Evolutionary conservation across 2,329 filamentous ascomycete species (phyloP).

Genomic region (Penicillium sp.): DNA sequence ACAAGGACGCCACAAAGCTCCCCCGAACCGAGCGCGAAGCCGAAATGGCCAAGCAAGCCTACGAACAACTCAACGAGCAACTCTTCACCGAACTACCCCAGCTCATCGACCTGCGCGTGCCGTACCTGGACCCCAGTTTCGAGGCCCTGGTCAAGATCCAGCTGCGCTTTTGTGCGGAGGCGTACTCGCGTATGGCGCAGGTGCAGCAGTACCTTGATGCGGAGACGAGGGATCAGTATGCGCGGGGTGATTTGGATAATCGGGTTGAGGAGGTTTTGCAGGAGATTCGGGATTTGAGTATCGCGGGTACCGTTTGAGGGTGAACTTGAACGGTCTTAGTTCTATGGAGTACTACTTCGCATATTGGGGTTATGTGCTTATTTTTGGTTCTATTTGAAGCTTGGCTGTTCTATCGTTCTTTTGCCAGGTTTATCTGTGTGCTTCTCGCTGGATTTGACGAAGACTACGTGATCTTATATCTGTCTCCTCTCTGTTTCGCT

Average conservation of each 20-base stretch:
- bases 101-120: conserved; percentile 93
- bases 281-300: conserved; percentile 96
- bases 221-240: conserved; percentile 94
- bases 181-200: conserved; percentile 97
- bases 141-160: conserved; percentile 99
- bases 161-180: conserved; percentile 94
- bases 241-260: conserved; percentile 86
- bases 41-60: conserved; percentile 89
- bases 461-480: conserved; percentile 13
- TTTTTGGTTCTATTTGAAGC: conserved; percentile 17
- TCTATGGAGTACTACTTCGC: conserved; percentile 11
- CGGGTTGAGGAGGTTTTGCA: conserved; percentile 94
- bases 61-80: conserved; percentile 97
- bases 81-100: conserved; percentile 91
- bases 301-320: conserved; percentile 71
- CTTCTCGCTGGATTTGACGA: conserved; percentile 11
- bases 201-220: conserved; percentile 98
- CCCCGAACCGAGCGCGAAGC: conserved; percentile 95
- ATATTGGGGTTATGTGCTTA: conserved; percentile 22
- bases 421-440: neutral
- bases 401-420: neutral
- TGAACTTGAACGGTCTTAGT: neutral
- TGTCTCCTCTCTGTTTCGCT: conserved; percentile 1
- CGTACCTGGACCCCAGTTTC: conserved; percentile 95
- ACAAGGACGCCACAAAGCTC: conserved; percentile 97